Conservation (phyloP, 352 stramenopile species). For the Plasmopara muralis region DNA sequence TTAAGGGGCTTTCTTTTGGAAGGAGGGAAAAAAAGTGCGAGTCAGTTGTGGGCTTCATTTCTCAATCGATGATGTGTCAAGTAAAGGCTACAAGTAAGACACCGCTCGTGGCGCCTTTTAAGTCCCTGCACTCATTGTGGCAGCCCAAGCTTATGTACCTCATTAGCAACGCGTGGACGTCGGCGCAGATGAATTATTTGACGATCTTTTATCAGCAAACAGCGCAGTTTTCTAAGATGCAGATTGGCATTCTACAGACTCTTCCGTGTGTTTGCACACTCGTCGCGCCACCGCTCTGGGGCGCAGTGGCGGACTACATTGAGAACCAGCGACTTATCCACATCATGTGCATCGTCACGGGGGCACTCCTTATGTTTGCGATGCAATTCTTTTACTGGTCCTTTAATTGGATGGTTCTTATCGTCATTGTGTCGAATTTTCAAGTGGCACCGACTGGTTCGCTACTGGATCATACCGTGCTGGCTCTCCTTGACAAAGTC, state of each 20-base stretch:
- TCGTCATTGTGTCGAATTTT: slow-evolving; percentile 60
- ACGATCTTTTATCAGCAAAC: slow-evolving; percentile 67
- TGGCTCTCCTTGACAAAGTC: slow-evolving; percentile 57
- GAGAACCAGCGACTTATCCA: slow-evolving; percentile 57
- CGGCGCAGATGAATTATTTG: slow-evolving; percentile 71
- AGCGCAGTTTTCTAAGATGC: slow-evolving; percentile 56
- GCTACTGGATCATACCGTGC: slow-evolving; percentile 62
- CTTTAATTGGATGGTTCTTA: slow-evolving; percentile 43
- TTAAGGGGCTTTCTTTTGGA: not conserved
- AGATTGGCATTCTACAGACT: slow-evolving; percentile 73
- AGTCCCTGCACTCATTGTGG: slow-evolving; percentile 23
- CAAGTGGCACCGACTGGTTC: slow-evolving; percentile 49
- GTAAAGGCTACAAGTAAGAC: slow-evolving; percentile 24
- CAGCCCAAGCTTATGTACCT: slow-evolving; percentile 79
- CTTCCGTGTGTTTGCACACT: slow-evolving; percentile 57
- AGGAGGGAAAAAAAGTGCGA: slow-evolving; percentile 19
- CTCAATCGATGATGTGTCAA: slow-evolving; percentile 22
- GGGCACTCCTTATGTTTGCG: slow-evolving; percentile 48
- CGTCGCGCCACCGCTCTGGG: slow-evolving; percentile 69
- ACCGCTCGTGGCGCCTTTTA: slow-evolving; percentile 11
- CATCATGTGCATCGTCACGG: slow-evolving; percentile 49
- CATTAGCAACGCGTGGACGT: slow-evolving; percentile 52
- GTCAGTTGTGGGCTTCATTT: slow-evolving; percentile 15
- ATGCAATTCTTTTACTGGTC: slow-evolving; percentile 49
- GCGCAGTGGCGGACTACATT: slow-evolving; percentile 59